Conservation (phyloP, 108 stramenopile genomes). For the Mediolabrus comicus region DNA sequence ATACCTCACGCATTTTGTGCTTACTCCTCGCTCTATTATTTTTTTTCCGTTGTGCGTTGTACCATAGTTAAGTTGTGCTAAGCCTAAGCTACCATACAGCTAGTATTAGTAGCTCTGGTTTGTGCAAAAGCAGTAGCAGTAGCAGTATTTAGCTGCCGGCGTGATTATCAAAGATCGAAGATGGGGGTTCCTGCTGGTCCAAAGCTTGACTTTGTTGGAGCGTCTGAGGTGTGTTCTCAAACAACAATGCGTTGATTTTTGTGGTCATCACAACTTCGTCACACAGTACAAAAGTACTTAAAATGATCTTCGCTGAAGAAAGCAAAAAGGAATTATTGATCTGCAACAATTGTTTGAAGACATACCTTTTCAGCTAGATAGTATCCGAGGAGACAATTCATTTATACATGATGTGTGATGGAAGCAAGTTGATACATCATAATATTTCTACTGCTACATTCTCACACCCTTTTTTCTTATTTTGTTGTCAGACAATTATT, state of each 20-base stretch:
- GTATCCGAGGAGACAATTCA: constrained; percentile 41
- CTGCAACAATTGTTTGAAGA: constrained; percentile 41
- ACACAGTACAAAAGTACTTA: not conserved
- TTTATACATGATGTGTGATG: not conserved
- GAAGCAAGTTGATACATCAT: too few species aligned
- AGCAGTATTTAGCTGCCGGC: too few species aligned
- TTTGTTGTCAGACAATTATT: constrained; percentile 33
- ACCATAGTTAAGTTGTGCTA: too few species aligned
- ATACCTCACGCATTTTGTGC: too few species aligned
- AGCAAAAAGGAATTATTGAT: constrained; percentile 23
- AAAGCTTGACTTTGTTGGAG: constrained; percentile 48
- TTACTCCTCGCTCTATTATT: too few species aligned
- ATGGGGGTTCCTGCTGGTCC: constrained; percentile 25
- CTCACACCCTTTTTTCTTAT: too few species aligned
- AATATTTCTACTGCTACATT: not conserved
- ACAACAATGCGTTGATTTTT: too few species aligned
- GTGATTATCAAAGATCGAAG: too few species aligned
- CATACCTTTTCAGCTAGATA: constrained; percentile 48
- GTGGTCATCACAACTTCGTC: not conserved
- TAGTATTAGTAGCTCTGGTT: too few species aligned
- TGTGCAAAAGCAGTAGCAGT: too few species aligned
- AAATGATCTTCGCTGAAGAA: constrained; percentile 36
- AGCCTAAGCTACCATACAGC: too few species aligned
- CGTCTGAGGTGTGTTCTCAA: constrained; percentile 39
- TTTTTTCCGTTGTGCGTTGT: too few species aligned